Evolutionary conservation across 106 monocot species (phyloP).

Genomic region (Dioscorea alata): DNA sequence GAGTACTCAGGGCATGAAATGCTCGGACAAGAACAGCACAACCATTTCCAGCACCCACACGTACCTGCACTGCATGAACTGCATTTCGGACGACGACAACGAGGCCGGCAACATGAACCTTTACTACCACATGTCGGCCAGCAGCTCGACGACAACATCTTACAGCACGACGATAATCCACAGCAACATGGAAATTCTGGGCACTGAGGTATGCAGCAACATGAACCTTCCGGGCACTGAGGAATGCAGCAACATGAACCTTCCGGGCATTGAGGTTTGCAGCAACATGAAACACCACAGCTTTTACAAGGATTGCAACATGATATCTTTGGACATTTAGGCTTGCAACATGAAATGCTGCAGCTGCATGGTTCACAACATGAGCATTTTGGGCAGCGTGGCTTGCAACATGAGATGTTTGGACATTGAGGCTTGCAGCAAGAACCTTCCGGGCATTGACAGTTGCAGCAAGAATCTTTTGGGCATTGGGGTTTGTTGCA

Average conservation of each 20-base stretch:
- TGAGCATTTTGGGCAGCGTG: not conserved
- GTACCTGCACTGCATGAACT: not conserved
- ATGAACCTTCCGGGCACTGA: too few relatives aligned
- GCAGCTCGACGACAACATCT: not conserved
- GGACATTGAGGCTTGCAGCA: slow-evolving; percentile 14
- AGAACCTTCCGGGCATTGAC: slow-evolving; percentile 15
- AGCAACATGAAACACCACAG: too few relatives aligned
- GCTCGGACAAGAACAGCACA: slow-evolving; percentile 19
- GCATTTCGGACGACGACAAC: not conserved
- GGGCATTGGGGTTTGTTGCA: slow-evolving; percentile 5
- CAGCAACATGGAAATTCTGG: not conserved
- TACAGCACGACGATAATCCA: not conserved
- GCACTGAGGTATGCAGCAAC: not conserved
- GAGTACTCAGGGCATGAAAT: slow-evolving; percentile 34
- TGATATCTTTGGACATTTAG: too few relatives aligned
- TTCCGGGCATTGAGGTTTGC: too few relatives aligned
- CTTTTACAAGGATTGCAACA: too few relatives aligned
- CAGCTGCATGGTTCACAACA: too few relatives aligned
- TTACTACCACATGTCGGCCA: too few relatives aligned
- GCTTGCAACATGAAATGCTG: too few relatives aligned
- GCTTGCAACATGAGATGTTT: not conserved
- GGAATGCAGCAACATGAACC: too few relatives aligned
- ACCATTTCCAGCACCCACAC: not conserved
- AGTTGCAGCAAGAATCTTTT: slow-evolving; percentile 3
- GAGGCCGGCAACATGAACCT: not conserved